Conservation (phyloP, 768 basidiomycete genomes). For the Ramaria sp. region DNA sequence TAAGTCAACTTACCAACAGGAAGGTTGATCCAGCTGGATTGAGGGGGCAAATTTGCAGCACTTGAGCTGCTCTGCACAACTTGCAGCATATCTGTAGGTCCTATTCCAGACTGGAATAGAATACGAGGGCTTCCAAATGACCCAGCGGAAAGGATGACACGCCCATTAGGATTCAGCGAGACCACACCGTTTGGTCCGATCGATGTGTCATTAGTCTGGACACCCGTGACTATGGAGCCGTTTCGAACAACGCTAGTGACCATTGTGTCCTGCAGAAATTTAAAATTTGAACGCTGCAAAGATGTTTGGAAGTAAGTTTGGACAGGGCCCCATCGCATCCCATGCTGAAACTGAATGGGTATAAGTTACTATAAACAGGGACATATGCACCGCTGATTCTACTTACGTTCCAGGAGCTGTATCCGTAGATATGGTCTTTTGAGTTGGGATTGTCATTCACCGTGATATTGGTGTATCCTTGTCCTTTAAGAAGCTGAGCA, state of each 20-base stretch:
- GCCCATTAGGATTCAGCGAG: conserved; percentile 42
- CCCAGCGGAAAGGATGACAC: conserved; percentile 50
- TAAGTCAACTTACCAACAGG: conserved; percentile 40
- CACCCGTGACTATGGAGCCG: conserved; percentile 43
- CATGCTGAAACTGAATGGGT: conserved; percentile 11
- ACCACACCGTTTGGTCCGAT: conserved; percentile 45
- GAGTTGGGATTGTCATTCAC: conserved; percentile 45
- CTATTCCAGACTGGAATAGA: conserved; percentile 51
- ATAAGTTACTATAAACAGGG: not conserved
- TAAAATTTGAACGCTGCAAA: conserved; percentile 38
- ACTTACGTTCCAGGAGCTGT: conserved; percentile 28
- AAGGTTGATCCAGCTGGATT: conserved; percentile 42
- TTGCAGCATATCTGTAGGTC: conserved; percentile 45
- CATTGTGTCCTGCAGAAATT: conserved; percentile 34
- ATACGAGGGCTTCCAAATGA: conserved; percentile 45
- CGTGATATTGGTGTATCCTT: conserved; percentile 41
- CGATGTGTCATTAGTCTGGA: conserved; percentile 48
- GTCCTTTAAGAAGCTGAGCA: conserved; percentile 30
- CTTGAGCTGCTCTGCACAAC: conserved; percentile 35
- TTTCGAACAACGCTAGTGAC: conserved; percentile 47
- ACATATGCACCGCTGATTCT: not conserved
- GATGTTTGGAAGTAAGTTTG: conserved; percentile 53
- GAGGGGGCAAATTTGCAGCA: conserved; percentile 37
- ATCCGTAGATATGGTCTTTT: conserved; percentile 54
- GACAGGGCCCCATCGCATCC: conserved; percentile 41